These are phyloP conservation scores for Saccharum hybrid DNA, from an alignment of 202 grass and related monocot genomes.

Conservation along the genomic window DNA sequence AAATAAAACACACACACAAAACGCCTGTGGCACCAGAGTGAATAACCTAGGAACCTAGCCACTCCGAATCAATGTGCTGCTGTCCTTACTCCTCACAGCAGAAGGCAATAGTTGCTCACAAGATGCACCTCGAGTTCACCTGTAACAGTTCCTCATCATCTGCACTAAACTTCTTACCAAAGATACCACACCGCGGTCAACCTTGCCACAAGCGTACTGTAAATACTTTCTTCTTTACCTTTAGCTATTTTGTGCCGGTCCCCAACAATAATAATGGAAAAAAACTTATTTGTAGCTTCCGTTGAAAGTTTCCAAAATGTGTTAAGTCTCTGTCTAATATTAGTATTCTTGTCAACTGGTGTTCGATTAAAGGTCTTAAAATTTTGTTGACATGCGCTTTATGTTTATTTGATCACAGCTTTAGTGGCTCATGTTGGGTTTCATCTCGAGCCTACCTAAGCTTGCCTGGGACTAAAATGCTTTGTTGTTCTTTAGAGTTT, in stretches of 20 bases:
- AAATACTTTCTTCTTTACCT: not conserved
- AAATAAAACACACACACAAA: too few relatives aligned
- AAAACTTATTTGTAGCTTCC: not conserved
- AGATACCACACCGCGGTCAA: not conserved
- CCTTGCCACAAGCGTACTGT: not conserved
- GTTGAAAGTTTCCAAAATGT: not conserved
- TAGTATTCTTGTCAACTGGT: not conserved
- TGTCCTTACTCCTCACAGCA: not conserved
- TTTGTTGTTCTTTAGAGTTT: not conserved
- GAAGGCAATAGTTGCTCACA: not conserved
- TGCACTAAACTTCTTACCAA: not conserved
- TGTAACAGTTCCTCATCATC: not conserved
- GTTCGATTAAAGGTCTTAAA: not conserved
- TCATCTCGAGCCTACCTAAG: not conserved
- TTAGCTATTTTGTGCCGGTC: not conserved
- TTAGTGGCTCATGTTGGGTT: not conserved
- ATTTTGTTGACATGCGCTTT: not conserved
- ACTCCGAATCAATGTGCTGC: not conserved
- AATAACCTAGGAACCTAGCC: not conserved
- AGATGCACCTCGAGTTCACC: not conserved
- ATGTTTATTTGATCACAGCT: not conserved
- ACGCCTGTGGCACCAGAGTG: not conserved
- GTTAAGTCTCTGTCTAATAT: not conserved
- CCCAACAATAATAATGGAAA: not conserved
- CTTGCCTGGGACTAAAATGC: not conserved